These are phyloP conservation scores for Suillus americanus DNA, from an alignment of 768 basidiomycete genomes.

Conservation along the genomic window DNA sequence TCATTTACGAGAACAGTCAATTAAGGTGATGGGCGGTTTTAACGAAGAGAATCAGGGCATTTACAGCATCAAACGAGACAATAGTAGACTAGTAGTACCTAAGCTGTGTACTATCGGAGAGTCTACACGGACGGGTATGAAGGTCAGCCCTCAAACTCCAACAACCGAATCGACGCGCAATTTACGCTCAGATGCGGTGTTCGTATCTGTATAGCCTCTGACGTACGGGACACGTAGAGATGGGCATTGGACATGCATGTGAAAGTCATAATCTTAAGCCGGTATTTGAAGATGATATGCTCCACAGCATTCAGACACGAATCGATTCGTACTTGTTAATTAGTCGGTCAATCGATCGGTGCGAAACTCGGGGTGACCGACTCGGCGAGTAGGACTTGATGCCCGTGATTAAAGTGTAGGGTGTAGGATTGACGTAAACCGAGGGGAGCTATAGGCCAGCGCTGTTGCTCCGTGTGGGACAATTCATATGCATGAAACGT, in stretches of 20 bases:
- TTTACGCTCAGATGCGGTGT: not conserved
- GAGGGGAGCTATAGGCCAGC: not conserved
- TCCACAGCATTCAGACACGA: not conserved
- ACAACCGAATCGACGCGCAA: too few species aligned
- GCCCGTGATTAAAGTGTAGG: not conserved
- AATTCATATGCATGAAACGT: too few species aligned
- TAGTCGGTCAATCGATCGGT: not conserved
- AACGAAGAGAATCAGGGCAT: not conserved
- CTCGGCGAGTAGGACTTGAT: not conserved
- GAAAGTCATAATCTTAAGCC: not conserved
- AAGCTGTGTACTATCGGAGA: not conserved
- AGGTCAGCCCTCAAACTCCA: not conserved
- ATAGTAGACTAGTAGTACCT: not conserved
- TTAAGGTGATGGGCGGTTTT: not conserved
- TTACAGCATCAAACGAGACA: not conserved
- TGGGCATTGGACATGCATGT: not conserved
- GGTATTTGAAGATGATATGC: not conserved
- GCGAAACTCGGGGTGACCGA: not conserved
- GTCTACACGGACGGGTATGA: not conserved
- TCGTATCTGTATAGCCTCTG: not conserved
- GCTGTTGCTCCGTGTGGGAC: not conserved
- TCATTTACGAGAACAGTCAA: not conserved
- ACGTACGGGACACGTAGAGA: not conserved
- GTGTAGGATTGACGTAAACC: too few species aligned
- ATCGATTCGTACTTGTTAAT: not conserved